A percentile compares a stretch with the other conserved stretches of the same genome.
Evolutionary conservation across 2,329 filamentous ascomycete genomes (phyloP).

Genomic region (Fusarium cyanostomum): DNA sequence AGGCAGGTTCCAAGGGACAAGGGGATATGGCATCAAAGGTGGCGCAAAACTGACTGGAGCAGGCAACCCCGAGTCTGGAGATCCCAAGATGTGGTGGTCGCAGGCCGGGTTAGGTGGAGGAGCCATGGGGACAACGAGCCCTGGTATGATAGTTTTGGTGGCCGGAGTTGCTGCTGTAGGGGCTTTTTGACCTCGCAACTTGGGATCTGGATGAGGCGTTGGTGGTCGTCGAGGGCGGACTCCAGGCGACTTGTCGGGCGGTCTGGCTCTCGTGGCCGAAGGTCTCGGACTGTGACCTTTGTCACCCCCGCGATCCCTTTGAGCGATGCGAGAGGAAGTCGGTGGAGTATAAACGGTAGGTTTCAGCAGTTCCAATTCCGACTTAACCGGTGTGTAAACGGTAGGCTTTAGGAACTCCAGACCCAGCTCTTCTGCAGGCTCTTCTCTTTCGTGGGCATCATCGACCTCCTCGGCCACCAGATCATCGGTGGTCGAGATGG

Average conservation of each 20-base stretch:
- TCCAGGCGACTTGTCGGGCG: constrained; percentile 7
- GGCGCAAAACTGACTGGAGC: constrained; percentile 3
- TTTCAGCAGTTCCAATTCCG: constrained; percentile 14
- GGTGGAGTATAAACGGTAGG: constrained; percentile 28
- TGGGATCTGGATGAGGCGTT: constrained; percentile 27
- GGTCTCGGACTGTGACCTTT: background rate
- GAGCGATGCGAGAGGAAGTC: constrained; percentile 8
- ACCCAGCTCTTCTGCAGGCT: background rate
- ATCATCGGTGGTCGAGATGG: background rate
- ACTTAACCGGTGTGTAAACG: constrained; percentile 24
- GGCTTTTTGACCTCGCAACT: background rate
- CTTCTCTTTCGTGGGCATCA: background rate
- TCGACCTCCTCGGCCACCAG: background rate
- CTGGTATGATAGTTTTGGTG: background rate
- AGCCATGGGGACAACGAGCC: background rate
- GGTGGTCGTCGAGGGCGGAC: constrained; percentile 14
- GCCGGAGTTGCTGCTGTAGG: background rate
- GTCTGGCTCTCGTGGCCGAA: background rate
- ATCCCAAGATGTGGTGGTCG: background rate
- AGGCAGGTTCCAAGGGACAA: constrained; percentile 16
- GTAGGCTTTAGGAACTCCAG: constrained; percentile 19
- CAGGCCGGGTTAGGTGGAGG: background rate
- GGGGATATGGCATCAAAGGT: constrained; percentile 11
- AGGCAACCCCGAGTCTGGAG: background rate
- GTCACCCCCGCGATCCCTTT: background rate